Evolutionary conservation across 768 basidiomycete genomes (phyloP).

Genomic region (Peribolospora baueri): DNA sequence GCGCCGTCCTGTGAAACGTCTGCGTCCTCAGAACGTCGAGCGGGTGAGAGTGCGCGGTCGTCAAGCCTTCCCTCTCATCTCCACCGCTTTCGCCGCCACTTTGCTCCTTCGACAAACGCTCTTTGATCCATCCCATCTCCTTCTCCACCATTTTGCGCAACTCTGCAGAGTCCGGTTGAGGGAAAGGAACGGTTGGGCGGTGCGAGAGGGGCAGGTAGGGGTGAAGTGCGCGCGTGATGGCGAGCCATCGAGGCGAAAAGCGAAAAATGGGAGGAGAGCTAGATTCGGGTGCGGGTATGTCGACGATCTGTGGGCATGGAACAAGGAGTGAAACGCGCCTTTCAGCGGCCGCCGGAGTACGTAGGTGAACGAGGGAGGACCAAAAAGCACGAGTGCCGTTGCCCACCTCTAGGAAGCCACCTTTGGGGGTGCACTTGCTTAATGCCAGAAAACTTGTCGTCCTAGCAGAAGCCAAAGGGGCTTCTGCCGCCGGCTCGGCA

Average conservation of each 20-base stretch:
- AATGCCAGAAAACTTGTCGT: constrained; percentile 64
- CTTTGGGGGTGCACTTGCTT: constrained; percentile 54
- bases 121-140: constrained; percentile 38
- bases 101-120: constrained; percentile 26
- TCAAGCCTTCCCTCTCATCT: constrained; percentile 12
- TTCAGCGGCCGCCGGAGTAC: background rate
- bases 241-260: constrained; percentile 46
- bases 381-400: background rate
- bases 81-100: constrained; percentile 7
- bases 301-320: constrained; percentile 5
- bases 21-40: constrained; percentile 27
- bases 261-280: background rate
- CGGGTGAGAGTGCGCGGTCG: constrained; percentile 20
- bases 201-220: constrained; percentile 39
- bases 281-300: constrained; percentile 5
- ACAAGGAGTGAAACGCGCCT: background rate
- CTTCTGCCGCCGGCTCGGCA: background rate
- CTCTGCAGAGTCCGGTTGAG: constrained; percentile 30
- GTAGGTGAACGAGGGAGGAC: background rate
- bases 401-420: constrained; percentile 56
- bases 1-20: constrained; percentile 36
- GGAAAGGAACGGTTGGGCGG: constrained; percentile 19
- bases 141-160: constrained; percentile 26
- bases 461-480: background rate
- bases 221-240: constrained; percentile 67